Percentiles rank a stretch among this genome's conserved stretches.
phyloP scores from a whole-genome alignment of 2,329 filamentous ascomycete genomes.

The Westerdykella ornata region DNA sequence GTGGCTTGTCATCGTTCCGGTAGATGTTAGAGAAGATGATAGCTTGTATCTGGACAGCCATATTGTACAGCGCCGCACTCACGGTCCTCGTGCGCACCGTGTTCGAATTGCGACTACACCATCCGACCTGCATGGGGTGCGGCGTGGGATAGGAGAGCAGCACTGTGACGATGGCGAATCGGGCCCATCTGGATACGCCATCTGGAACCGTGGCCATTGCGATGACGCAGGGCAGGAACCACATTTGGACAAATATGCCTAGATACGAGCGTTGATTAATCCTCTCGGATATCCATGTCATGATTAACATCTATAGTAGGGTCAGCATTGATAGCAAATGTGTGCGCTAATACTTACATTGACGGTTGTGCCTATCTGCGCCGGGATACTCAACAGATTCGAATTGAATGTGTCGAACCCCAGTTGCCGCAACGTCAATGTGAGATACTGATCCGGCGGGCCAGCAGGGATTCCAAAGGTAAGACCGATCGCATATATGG shows the following conservation, averaged over 20 bases:
- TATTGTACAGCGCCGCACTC: conserved; percentile 54
- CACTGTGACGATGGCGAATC: conserved; percentile 45
- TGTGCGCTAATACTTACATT: conserved; percentile 1
- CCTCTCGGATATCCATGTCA: conserved; percentile 41
- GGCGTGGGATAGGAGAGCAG: conserved; percentile 40
- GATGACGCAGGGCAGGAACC: conserved; percentile 53
- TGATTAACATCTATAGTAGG: conserved; percentile 32
- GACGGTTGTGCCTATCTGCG: conserved; percentile 6
- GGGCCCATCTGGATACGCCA: conserved; percentile 43
- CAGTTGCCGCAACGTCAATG: conserved; percentile 50
- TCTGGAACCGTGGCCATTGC: conserved; percentile 44
- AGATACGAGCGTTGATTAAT: conserved; percentile 43
- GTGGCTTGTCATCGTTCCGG: conserved; percentile 42
- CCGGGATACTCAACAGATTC: conserved; percentile 54
- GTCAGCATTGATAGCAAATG: conserved; percentile 14
- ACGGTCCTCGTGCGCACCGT: conserved; percentile 55
- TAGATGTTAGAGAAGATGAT: conserved; percentile 21
- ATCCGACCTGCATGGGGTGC: conserved; percentile 50
- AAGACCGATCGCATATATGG: conserved; percentile 16
- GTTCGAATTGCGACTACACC: conserved; percentile 55
- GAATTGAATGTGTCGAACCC: conserved; percentile 58
- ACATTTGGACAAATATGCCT: conserved; percentile 47
- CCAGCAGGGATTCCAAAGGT: conserved; percentile 10
- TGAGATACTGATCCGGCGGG: conserved; percentile 37
- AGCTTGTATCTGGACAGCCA: conserved; percentile 19